These are phyloP conservation scores for Coniochaeta ligniaria DNA, from an alignment of 2,329 filamentous ascomycete species.

Conservation along the genomic window DNA sequence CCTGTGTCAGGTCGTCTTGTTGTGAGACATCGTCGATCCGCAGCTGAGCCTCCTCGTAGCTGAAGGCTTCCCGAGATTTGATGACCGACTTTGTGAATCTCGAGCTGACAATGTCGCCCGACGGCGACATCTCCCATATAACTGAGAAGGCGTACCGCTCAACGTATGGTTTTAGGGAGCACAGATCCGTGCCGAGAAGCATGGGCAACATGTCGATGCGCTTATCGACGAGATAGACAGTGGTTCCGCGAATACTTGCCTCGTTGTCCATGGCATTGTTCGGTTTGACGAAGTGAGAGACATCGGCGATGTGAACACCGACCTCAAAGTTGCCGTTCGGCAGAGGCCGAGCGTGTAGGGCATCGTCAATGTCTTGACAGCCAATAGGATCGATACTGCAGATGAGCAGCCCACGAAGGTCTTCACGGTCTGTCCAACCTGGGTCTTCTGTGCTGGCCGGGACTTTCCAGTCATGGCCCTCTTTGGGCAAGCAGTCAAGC, in stretches of 20 bases:
- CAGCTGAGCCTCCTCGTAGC: slow-evolving; percentile 92
- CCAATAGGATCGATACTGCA: slow-evolving; percentile 97
- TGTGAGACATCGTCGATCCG: slow-evolving; percentile 86
- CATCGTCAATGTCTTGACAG: slow-evolving; percentile 98
- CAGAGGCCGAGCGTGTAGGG: slow-evolving; percentile 75
- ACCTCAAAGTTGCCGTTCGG: slow-evolving; percentile 94
- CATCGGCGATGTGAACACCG: slow-evolving; percentile 96
- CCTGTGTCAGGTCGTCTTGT: slow-evolving; percentile 80
- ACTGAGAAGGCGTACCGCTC: slow-evolving; percentile 85
- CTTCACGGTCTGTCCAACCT: slow-evolving; percentile 78
- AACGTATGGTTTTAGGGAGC: slow-evolving; percentile 95
- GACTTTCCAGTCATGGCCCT: slow-evolving; percentile 92
- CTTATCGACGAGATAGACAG: slow-evolving; percentile 96
- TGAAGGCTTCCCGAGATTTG: slow-evolving; percentile 91
- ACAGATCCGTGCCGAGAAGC: slow-evolving; percentile 91
- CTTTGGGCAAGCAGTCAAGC: slow-evolving; percentile 80
- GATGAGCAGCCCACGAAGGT: slow-evolving; percentile 78
- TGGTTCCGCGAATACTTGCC: slow-evolving; percentile 88
- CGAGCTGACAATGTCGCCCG: slow-evolving; percentile 79
- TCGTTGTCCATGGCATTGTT: slow-evolving; percentile 96
- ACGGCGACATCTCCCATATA: slow-evolving; percentile 78
- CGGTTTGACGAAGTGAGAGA: slow-evolving; percentile 98
- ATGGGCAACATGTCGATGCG: slow-evolving; percentile 99
- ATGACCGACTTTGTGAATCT: slow-evolving; percentile 97
- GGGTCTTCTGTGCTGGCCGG: slow-evolving; percentile 72